Evolutionary conservation across 2,329 filamentous ascomycete genomes (phyloP), one percentile per base, ranked within the genome.

Genomic region (Cladobotryum protrusum): DNA sequence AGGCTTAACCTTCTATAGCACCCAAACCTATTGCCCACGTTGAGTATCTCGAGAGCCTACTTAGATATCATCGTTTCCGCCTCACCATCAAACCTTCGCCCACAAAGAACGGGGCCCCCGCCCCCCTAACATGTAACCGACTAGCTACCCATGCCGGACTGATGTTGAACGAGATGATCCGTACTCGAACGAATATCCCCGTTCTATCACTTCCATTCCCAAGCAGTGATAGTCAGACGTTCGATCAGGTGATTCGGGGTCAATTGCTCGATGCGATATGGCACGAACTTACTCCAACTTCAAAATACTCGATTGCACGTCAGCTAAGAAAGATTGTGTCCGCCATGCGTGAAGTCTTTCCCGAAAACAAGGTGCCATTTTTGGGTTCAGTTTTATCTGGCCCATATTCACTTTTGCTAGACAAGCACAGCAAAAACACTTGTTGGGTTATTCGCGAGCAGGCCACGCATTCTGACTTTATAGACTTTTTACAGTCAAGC

Each of bases 241-340:
- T 59, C 7, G 45, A 49, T 24, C 45, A 41, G 8, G 39, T 44
- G 2, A 46, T 57, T 1, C 48, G 54, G 32, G 64, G 64, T 8
- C 52, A 58, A 39, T 44, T 65, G 11, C 53, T 67, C 11, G 63
- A 67, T 39, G 58, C 61, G 12, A 20, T 63, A 5, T 67, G 65
- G 64, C 44, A 49, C 5, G 49, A 17, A 1, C 48, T 67, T 17
- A 50, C 50, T 6, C 48, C 56, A 5, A 19, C 46, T 7, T 36
- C 53, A 32, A 67, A 66, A 50, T 57, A 50, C 20, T 15, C 48
- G n/a, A 58, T 58, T 24, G 56, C 55, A 12, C 56, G 53, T 8
- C 61, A 65, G 48, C 53, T 67, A 15, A 57, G 62, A n/a, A 57
- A 56, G 18, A 48, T 65, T 7, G 48, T 67, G 34, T 48, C 49